phyloP scores from a whole-genome alignment of 441 rosid genomes.

The Erodium texanum region DNA sequence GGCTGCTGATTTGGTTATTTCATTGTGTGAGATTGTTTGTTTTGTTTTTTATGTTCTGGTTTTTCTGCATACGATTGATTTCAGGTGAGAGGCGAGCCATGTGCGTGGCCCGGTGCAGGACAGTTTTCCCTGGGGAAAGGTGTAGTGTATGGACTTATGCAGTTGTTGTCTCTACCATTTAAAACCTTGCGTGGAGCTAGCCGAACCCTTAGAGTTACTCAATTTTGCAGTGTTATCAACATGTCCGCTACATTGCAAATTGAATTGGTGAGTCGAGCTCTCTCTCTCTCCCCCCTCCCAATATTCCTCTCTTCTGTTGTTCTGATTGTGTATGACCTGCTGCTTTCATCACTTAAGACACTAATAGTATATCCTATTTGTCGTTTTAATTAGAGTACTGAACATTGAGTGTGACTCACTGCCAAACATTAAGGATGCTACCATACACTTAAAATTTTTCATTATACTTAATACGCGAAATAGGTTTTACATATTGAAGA shows the following conservation, averaged over 20 bases:
- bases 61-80: not conserved
- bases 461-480: not conserved
- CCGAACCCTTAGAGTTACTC: slow-evolving; percentile 69
- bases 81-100: slow-evolving; percentile 43
- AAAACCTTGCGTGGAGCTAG: slow-evolving; percentile 87
- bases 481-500: not conserved
- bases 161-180: slow-evolving; percentile 59
- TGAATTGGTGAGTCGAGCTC: slow-evolving; percentile 46
- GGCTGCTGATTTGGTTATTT: not conserved
- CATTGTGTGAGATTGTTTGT: not conserved
- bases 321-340: not conserved
- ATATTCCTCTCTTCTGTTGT: not conserved
- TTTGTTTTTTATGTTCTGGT: not conserved
- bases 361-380: not conserved
- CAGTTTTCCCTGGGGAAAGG: slow-evolving; percentile 78
- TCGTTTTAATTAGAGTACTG: not conserved
- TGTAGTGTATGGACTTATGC: slow-evolving; percentile 68
- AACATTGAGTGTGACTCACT: not conserved
- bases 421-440: not conserved
- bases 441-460: not conserved
- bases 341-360: not conserved
- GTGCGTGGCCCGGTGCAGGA: slow-evolving; percentile 69
- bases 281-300: not conserved
- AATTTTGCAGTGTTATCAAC: slow-evolving; percentile 75
- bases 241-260: slow-evolving; percentile 75